Evolutionary conservation across 257 asterid species (phyloP).

Genomic region (Handroanthus guayacan): DNA sequence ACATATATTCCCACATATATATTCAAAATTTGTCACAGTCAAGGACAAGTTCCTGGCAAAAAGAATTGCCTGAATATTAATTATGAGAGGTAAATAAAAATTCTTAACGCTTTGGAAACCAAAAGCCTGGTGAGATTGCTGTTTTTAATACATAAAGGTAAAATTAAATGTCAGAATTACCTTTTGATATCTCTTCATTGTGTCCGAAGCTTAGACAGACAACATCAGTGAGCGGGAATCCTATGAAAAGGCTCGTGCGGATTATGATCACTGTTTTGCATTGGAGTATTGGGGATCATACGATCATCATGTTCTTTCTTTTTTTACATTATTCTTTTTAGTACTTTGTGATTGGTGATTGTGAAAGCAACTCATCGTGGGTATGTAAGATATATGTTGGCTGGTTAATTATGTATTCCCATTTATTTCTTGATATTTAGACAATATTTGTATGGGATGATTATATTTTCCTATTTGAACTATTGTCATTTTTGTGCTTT

Average conservation of each 20-base stretch:
- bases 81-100: neutral
- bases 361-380: slow-evolving; percentile 3
- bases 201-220: neutral
- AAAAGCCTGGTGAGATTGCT: slow-evolving; percentile 19
- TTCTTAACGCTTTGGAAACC: slow-evolving; percentile 27
- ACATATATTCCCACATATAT: neutral
- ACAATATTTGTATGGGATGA: neutral
- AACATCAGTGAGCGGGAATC: slow-evolving; percentile 42
- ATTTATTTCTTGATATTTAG: neutral
- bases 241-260: slow-evolving; percentile 60
- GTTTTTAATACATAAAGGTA: slow-evolving; percentile 24
- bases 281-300: slow-evolving; percentile 2
- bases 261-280: slow-evolving; percentile 12
- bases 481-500: too few relatives aligned
- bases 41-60: neutral
- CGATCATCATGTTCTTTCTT: neutral
- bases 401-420: neutral
- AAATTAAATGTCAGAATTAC: neutral
- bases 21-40: neutral
- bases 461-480: too few relatives aligned
- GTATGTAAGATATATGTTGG: neutral
- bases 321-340: neutral
- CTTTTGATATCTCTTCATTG: neutral
- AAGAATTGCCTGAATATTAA: neutral
- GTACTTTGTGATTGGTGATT: slow-evolving; percentile 26